Base-by-base conservation (phyloP, 2,329 filamentous ascomycete genomes). In the Aquanectria penicillioides region DNA sequence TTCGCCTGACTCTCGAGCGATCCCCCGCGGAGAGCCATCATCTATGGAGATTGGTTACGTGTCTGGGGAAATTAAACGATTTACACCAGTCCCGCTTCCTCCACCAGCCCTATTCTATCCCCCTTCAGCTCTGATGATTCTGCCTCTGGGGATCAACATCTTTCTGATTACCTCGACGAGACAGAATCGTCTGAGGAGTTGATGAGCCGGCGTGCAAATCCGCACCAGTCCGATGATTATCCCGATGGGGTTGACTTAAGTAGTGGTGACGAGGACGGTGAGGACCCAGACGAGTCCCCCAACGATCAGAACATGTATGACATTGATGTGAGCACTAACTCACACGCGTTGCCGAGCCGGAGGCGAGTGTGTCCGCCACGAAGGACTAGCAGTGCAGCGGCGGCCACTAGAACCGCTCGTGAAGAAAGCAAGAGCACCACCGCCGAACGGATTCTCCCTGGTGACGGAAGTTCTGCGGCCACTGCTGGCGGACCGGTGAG, bases 81-180 rank as follows among this genome's bases (percentile, higher is more conserved):
- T 85, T 7, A 72, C 77, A 0, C 83, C 84, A 0, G 76, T 80
- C 0, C 72, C 81, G 1, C 75, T 87, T 0, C 84, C 84, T 0
- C 83, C 83, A 0, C 82, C 84, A 0, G 77, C 79, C 3, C 81
- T 82, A 57, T 86, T 83, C 68, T 81, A 82, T 63, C 80, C 79
- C 78, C 78, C 0, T 79, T 82, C 37, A 83, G 80, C 59, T 69
- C 76, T 9, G 79, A 72, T 6, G 79, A 73, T 6, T 77, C 73
- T 3, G 73, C 74, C 5, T 68, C 65, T 1, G 71, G 73, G 4
- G 76, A 75, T 0, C 69, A 67, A 2, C 57, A 58, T 5, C 62
- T 52, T 8, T 73, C 69, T 0, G 71, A 75, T 0, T 62, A 64
- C 3, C 71, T 73, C 8, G 69, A 71, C 5, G 72, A 73, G 8